Evolutionary conservation across 371 early-diverging fungal species (phyloP), one percentile per base, ranked within the genome.

Genomic region (Mucor mucedo): DNA sequence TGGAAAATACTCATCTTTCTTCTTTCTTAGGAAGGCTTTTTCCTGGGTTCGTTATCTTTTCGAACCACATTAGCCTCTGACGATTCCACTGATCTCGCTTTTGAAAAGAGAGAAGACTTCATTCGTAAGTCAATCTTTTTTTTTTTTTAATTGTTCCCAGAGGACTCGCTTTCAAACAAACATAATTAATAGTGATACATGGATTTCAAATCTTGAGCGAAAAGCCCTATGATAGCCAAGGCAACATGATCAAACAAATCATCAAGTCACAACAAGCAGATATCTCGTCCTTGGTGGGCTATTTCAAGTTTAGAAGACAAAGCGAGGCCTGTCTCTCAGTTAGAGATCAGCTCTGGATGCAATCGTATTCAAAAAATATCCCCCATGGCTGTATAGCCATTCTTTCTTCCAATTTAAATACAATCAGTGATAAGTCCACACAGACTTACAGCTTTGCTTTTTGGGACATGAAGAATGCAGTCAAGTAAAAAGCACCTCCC

Each of bases 301-400:
- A 70, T 13, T 70, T 70, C 28, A 62, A 63, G 16, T 63, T 55
- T 33, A 52, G 63, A 60, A 54, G 57, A 47, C 66, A 66, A 41
- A 56, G 47, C 9, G 62, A 60, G 9, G 52, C 52, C 10, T 16
- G 48, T 5, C 48, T 66, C n/a, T 59, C 66, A 6, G 60, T 56
- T 13, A 32, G 56, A 30, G 71, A 70, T 40, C 47, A 52, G 30
- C 41, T 62, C 8, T 62, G 57, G 59, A 66, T 62, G 60, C 62
- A 58, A 7, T 60, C 57, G 2, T 66, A 60, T 32, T 58, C 66
- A 13, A 38, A 41, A n/a, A 59, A 32, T 27, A 38, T 63, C 28
- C 61, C 58, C 16, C 53, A 69, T 47, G 55, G 70, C 9, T 69
- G 70, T 29, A 61, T 69, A 27, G 60, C 63, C 10, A 61, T 69